phyloP scores from a whole-genome alignment of 75 land plant species.

The Pseudotsuga menziesii region DNA sequence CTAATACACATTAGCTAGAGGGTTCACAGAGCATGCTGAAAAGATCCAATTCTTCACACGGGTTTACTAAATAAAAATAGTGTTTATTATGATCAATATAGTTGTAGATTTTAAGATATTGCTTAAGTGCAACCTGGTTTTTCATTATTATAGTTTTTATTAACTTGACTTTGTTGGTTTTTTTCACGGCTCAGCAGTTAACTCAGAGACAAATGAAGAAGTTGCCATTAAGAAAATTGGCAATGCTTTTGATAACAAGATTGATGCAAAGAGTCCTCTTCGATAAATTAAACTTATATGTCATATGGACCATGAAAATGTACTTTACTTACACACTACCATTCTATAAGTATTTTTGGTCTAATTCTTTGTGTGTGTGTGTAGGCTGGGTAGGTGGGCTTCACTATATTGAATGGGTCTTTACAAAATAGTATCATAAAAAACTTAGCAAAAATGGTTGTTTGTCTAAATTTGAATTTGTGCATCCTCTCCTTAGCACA shows the following conservation, averaged over 20 bases:
- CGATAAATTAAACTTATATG: slow-evolving; percentile 92
- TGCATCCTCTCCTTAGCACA: neutral
- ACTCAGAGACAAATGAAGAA: slow-evolving; percentile 81
- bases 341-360: too few species aligned
- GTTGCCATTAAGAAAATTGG: slow-evolving; percentile 99
- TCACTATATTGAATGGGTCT: too few species aligned
- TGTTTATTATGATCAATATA: too few species aligned
- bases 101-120: too few species aligned
- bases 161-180: slow-evolving; percentile 14
- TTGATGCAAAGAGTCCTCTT: slow-evolving; percentile 91
- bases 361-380: too few species aligned
- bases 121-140: too few species aligned
- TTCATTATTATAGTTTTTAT: neutral
- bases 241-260: slow-evolving; percentile 91
- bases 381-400: too few species aligned
- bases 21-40: too few species aligned
- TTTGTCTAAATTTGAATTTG: neutral
- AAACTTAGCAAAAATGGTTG: neutral
- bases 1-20: too few species aligned
- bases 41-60: too few species aligned
- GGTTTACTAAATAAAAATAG: too few species aligned
- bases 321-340: slow-evolving; percentile 2
- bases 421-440: too few species aligned
- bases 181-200: slow-evolving; percentile 69
- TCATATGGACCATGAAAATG: slow-evolving; percentile 98